A percentile compares a stretch with the other conserved stretches of the same genome.
These are phyloP conservation scores for Adansonia rubrostipa DNA, from an alignment of 441 rosid species.

Conservation along the genomic window DNA sequence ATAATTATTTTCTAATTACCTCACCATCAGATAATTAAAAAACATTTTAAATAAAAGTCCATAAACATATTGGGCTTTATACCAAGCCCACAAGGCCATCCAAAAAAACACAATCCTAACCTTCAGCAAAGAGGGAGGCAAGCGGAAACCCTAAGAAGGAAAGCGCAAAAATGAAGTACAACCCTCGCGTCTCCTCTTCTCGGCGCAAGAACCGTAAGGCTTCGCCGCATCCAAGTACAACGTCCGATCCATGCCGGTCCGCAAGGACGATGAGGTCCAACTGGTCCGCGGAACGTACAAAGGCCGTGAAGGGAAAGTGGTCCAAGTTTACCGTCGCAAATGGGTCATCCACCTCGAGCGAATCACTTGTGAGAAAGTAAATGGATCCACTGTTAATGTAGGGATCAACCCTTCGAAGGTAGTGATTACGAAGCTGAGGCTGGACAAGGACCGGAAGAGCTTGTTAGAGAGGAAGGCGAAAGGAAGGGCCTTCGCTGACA, in stretches of 20 bases:
- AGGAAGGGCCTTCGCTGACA: conserved; percentile 60
- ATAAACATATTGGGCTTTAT: neutral
- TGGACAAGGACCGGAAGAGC: conserved; percentile 64
- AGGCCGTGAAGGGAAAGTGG: conserved; percentile 67
- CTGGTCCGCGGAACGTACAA: too few relatives aligned
- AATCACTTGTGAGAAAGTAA: conserved; percentile 65
- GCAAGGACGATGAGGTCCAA: too few relatives aligned
- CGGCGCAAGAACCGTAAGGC: conserved; percentile 71
- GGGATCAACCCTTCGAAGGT: conserved; percentile 65
- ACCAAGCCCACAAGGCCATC: neutral
- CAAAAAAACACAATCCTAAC: too few relatives aligned
- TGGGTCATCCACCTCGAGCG: conserved; percentile 78
- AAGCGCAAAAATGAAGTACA: conserved; percentile 52
- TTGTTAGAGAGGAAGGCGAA: conserved; percentile 63
- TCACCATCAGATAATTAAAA: too few relatives aligned
- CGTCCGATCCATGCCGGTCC: too few relatives aligned
- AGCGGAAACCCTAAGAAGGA: conserved; percentile 7
- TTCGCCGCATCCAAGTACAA: conserved; percentile 57
- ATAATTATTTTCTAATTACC: too few relatives aligned
- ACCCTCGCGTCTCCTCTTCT: too few relatives aligned
- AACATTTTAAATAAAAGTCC: neutral
- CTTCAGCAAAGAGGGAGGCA: neutral
- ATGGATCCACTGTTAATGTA: conserved; percentile 64
- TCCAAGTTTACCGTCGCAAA: conserved; percentile 60
- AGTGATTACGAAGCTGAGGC: conserved; percentile 56